These are phyloP conservation scores for Ascomycota sp. DNA, from an alignment of 2,329 filamentous ascomycete genomes.

Conservation along the genomic window DNA sequence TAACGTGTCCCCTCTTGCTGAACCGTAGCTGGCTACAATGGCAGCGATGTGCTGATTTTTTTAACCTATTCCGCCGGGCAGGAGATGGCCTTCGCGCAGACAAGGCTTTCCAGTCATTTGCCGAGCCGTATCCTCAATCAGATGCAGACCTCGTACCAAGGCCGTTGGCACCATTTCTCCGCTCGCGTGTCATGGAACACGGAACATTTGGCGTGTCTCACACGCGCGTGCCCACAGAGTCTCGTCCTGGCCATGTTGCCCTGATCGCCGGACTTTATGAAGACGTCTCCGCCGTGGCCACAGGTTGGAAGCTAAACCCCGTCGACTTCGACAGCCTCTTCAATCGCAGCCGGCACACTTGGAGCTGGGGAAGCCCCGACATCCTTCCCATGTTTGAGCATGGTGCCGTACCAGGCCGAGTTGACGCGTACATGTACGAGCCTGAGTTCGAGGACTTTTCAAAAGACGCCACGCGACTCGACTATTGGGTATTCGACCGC, in stretches of 20 bases:
- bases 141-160: conserved; percentile 49
- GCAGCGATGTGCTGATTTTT: neutral
- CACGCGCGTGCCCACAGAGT: conserved; percentile 91
- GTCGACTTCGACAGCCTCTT: conserved; percentile 98
- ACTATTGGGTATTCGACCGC: conserved; percentile 89
- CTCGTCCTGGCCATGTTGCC: conserved; percentile 85
- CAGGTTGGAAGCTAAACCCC: conserved; percentile 95
- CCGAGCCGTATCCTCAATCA: conserved; percentile 57
- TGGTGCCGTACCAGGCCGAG: conserved; percentile 69
- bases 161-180: conserved; percentile 75
- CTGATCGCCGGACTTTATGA: conserved; percentile 93
- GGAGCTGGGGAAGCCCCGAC: conserved; percentile 97
- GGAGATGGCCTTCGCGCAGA: conserved; percentile 89
- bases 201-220: conserved; percentile 96
- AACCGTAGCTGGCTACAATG: too few species aligned
- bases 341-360: conserved; percentile 89
- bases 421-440: conserved; percentile 72
- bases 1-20: neutral
- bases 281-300: conserved; percentile 91
- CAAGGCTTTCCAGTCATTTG: conserved; percentile 89
- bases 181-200: conserved; percentile 69
- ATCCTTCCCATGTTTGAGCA: conserved; percentile 94
- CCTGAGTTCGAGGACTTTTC: conserved; percentile 83
- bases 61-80: conserved; percentile 9
- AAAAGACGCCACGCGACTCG: conserved; percentile 57